Conservation (phyloP, 2,329 filamentous ascomycete genomes). For the Simplicillium sp. region DNA sequence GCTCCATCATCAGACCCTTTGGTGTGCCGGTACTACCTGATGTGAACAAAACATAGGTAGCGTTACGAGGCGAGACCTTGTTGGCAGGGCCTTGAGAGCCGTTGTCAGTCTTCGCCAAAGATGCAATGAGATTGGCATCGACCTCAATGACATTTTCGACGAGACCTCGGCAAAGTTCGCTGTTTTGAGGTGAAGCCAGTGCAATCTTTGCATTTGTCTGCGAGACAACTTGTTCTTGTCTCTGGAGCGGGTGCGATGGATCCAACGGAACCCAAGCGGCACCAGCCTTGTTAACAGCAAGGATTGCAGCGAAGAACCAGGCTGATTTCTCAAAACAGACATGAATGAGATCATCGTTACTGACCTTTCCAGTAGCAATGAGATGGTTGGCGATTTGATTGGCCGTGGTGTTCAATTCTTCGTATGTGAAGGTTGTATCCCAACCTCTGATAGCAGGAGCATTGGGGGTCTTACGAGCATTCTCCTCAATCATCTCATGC, state of each 20-base stretch:
- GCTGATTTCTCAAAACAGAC: conserved; percentile 16
- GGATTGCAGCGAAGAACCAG: conserved; percentile 13
- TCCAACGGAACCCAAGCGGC: conserved; percentile 17
- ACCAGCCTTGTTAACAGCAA: conserved; percentile 15
- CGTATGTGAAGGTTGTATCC: conserved; percentile 32
- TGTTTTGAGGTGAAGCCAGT: conserved; percentile 9
- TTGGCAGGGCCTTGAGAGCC: no score
- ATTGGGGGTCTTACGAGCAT: conserved; percentile 19
- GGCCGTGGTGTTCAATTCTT: conserved; percentile 18
- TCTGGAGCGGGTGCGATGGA: conserved; percentile 8
- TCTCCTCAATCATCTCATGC: conserved; percentile 29
- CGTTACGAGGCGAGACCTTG: no score
- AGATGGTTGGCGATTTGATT: conserved; percentile 8
- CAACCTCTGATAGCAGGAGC: conserved; percentile 30
- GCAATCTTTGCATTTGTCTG: conserved; percentile 9
- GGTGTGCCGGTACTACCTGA: conserved; percentile 40
- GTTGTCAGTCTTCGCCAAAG: no score
- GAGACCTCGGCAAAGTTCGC: background rate
- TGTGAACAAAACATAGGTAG: conserved; percentile 35
- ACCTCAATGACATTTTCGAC: conserved; percentile 1
- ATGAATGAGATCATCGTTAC: conserved; percentile 12
- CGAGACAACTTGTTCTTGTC: conserved; percentile 9
- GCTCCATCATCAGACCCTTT: conserved; percentile 33
- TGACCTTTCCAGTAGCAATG: conserved; percentile 12
- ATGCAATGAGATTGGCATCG: no score